Base-by-base conservation (phyloP, 768 basidiomycete genomes). In the Boletus reticuloceps region DNA sequence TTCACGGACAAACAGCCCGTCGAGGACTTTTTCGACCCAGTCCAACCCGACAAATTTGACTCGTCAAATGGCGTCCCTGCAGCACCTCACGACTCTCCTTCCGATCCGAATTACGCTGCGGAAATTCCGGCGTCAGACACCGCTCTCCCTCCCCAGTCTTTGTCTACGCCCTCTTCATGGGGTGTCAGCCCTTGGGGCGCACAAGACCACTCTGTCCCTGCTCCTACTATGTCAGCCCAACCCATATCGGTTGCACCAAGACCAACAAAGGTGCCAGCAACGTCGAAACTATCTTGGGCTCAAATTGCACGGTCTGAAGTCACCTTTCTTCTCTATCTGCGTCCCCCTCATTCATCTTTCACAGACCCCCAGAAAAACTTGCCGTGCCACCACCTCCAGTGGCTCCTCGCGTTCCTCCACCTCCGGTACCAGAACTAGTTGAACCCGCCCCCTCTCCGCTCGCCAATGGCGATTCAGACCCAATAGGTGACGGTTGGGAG, bases 211-310 rank as follows among this genome's bases (percentile, higher is more conserved):
- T 71, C 73, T n/a, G 55, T 64, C 20, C n/a, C 69, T n/a, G 57
- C 67, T 20, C 66, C 65, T 34, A 42, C 60, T 34, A 59, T 53
- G 13, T 32, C 56, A 43, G 14, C 22, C 32, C 41, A 43, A 42
- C 52, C 70, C 19, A 66, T 58, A 58, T 47, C 59, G 4, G 54
- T 38, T 12, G 31, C 60, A 9, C 48, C 40, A 57, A 59, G 78
- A 72, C 59, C 69, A 63, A 53, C 60, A 14, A 88, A 84, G 72
- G 76, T 81, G 12, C 87, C 89, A 41, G 83, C 86, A 29, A 87
- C 82, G 13, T 84, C 88, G 9, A 90, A 91, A 74, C 71, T 89
- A 56, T 91, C 91, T 36, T 93, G 90, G 90, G 91, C 91, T 9
- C 88, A 93, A 64, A 78, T 93, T 67, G 90, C 91, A 58, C 78